Conservation (phyloP, 2,329 filamentous ascomycete genomes). For the Cadophora sp. region DNA sequence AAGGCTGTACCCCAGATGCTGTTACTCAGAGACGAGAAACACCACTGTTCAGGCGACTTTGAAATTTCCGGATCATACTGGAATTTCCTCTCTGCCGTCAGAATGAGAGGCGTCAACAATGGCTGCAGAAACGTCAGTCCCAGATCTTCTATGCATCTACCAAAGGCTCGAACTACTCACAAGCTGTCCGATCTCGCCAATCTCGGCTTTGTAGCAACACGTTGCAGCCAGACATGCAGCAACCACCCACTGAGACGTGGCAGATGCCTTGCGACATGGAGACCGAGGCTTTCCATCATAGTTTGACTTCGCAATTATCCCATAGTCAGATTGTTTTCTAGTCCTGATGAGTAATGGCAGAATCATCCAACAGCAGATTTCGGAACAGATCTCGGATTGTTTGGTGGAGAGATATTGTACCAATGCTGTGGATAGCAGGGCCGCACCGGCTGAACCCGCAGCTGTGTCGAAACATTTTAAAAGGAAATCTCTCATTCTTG, state of each 20-base stretch:
- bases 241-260: not conserved
- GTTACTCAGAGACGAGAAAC: not conserved
- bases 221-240: not conserved
- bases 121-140: not conserved
- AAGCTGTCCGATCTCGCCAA: not conserved
- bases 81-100: not conserved
- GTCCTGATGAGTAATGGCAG: slow-evolving; percentile 7
- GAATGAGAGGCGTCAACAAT: not conserved
- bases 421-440: not conserved
- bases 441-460: not conserved
- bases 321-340: not conserved
- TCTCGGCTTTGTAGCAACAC: not conserved
- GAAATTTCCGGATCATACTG: not conserved
- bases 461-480: not conserved
- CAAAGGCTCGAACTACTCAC: not conserved
- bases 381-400: slow-evolving; percentile 6
- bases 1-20: not conserved
- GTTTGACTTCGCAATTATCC: not conserved
- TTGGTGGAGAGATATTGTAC: not conserved
- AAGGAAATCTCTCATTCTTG: not conserved
- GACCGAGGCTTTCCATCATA: not conserved
- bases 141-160: not conserved
- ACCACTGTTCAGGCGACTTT: not conserved
- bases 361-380: slow-evolving; percentile 7
- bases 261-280: not conserved